These are phyloP conservation scores for Purshia tridentata DNA, from an alignment of 306 rosid genomes.

Conservation along the genomic window DNA sequence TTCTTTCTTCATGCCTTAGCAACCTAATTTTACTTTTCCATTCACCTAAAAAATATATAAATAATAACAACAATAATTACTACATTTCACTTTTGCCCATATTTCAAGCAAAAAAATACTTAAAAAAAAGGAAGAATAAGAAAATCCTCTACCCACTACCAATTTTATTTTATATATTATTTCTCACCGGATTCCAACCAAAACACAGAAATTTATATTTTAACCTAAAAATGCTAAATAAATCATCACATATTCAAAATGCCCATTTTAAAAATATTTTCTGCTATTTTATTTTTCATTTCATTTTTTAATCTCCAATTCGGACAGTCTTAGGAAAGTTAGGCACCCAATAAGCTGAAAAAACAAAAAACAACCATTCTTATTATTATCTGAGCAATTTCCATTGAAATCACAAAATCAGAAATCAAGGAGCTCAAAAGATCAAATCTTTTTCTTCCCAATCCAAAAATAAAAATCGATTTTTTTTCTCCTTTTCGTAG, in stretches of 20 bases:
- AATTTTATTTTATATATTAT: conserved; percentile 42
- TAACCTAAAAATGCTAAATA: conserved; percentile 30
- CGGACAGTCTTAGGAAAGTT: conserved; percentile 65
- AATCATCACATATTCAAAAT: conserved; percentile 40
- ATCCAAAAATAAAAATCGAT: conserved; percentile 26
- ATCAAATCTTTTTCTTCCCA: conserved; percentile 35
- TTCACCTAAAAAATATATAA: conserved; percentile 50
- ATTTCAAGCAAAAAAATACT: conserved; percentile 37
- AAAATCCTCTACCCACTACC: conserved; percentile 68
- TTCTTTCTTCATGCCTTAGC: conserved; percentile 77
- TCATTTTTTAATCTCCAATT: conserved; percentile 61
- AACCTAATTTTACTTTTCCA: conserved; percentile 66
- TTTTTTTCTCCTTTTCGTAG: conserved; percentile 26
- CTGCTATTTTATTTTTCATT: conserved; percentile 22
- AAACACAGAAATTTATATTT: conserved; percentile 44
- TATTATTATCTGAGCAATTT: conserved; percentile 58
- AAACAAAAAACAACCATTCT: conserved; percentile 54
- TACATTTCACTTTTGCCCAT: conserved; percentile 41
- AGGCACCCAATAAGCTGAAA: conserved; percentile 65
- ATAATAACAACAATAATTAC: conserved; percentile 37
- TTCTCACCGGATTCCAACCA: conserved; percentile 73
- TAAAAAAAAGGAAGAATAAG: conserved; percentile 34
- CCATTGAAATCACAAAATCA: conserved; percentile 48
- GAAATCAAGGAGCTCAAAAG: conserved; percentile 37
- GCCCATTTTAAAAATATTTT: conserved; percentile 38